Base-by-base conservation (phyloP, 352 stramenopile species). In the Aphanomyces euteiches region DNA sequence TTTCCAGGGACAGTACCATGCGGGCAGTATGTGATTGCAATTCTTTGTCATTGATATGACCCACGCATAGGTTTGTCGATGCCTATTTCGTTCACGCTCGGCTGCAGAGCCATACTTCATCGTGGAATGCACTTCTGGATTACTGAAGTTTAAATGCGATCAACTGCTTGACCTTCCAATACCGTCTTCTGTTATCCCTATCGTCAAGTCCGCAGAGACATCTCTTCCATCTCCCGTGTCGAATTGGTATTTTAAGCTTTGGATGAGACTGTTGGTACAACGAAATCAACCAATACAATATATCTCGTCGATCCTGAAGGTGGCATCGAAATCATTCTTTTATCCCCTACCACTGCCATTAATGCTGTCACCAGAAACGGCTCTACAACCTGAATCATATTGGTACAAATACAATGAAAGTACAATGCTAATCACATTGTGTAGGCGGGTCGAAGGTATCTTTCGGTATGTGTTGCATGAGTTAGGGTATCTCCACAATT, bases 231-330 rank as follows among this genome's bases (percentile, higher is more conserved):
- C 28, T 1, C 28, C n/a, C 54, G 28, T 61, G 21, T 43, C 54
- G 19, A 61, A 61, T 41, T 61, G 54, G 54, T 61, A n/a, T 40
- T 61, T 61, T 17, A 61, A 61, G 41, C 28, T 61, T 10, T 61
- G 54, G 54, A 28, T 61, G 19, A 28, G 54, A n/a, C 43, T 28
- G 43, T 50, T 50, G 43, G 10, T n/a, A 12, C 10, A 50, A 50
- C 43, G 43, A 50, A n/a, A 53, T 15, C 45, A 53, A 19, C 45
- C 13, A 19, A 15, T 12, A 36, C 50, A 58, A 19, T 8, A 13
- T 61, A 12, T 61, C 8, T 10, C 64, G 38, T 39, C 17, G 7
- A 47, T 70, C 4, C 48, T 70, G 19, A 40, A 50, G 3, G 7
- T 70, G 3, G 64, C 64, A 7, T 10, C 61, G 13, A 19, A 54